Percentiles rank a stretch among this genome's conserved stretches.
phyloP scores from a whole-genome alignment of 1,284 basidiomycete species.

The Porphyrellus sp. region DNA sequence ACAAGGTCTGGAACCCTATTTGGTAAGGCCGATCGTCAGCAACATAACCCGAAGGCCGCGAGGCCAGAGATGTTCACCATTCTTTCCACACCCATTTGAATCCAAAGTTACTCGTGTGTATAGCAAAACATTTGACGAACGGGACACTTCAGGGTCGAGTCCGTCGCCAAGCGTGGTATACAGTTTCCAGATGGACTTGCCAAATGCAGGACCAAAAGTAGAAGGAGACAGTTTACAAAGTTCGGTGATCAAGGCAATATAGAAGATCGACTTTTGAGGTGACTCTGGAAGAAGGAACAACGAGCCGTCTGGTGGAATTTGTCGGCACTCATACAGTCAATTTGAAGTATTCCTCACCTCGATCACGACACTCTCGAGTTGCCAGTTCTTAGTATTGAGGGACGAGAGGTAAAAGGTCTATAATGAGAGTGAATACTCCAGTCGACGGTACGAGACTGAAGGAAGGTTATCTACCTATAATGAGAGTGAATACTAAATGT shows the following conservation, averaged over 20 bases:
- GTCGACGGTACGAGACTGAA: too few species aligned
- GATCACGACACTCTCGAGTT: constrained; percentile 75
- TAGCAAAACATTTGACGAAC: constrained; percentile 92
- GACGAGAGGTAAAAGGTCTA: too few species aligned
- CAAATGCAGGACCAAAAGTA: constrained; percentile 94
- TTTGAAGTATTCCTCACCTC: constrained; percentile 49
- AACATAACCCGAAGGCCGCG: neutral
- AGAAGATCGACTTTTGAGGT: constrained; percentile 80
- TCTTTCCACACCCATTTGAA: constrained; percentile 99
- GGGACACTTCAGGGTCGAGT: constrained; percentile 80
- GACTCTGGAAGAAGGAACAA: constrained; percentile 79
- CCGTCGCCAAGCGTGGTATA: constrained; percentile 77
- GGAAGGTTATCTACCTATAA: too few species aligned
- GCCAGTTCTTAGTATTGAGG: constrained; percentile 79
- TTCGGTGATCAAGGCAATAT: constrained; percentile 87
- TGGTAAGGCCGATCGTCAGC: neutral
- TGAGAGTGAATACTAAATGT: too few species aligned
- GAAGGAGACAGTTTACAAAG: constrained; percentile 89
- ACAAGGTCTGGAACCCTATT: constrained; percentile 82
- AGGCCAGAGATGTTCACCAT: constrained; percentile 60
- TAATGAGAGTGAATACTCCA: too few species aligned
- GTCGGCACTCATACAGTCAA: neutral
- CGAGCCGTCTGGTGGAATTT: constrained; percentile 54
- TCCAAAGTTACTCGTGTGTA: constrained; percentile 96
- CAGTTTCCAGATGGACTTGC: constrained; percentile 88